Evolutionary conservation across 257 asterid species (phyloP), one percentile per base, ranked within the genome.

Genomic region (Forsythia viridissima): DNA sequence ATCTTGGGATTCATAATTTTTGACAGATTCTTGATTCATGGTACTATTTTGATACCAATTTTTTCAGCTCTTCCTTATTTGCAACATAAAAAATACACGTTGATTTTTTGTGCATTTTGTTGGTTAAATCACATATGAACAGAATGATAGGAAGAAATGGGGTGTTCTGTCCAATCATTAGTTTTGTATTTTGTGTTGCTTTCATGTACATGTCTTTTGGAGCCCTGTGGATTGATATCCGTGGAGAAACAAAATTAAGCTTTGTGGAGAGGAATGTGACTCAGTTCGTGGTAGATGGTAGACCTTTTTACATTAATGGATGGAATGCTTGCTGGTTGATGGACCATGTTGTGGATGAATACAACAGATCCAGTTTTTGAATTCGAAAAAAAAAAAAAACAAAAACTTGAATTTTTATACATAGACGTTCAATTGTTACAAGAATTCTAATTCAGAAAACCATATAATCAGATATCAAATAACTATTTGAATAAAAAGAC

Each of bases 281-380:
- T 84, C 98, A 96, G 88, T 96, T 96, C 83, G 70, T 85, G 69
- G 89, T 92, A 80, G 99, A 96, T 87, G 98, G 97, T 39, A 89
- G 72, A 76, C 96, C 91, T 18, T 93, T 96, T 81, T 92, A 96
- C 65, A 84, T 96, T 41, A 96, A 93, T 84, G 99, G 99, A 6
- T 96, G 99, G 99, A 96, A 96, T 66, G 93, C 99, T 77, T 96
- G 93, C 77, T 96, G 99, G 99, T 80, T 96, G 93, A 96, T 96
- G 99, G 98, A 93, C 76, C 96, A 96, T 80, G 93, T 94, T 75
- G 98, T 85, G 68, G 99, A 96, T 76, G 89, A 80, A 9, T 86
- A 76, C 34, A 93, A 82, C 9, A 90, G 88, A 72, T 87, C 85
- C 9, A 91, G 89, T 24, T 24, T 24, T 24, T 24, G 24, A 24